phyloP scores from a whole-genome alignment of 169 alveolate species.

The Nephromyces sp. region DNA sequence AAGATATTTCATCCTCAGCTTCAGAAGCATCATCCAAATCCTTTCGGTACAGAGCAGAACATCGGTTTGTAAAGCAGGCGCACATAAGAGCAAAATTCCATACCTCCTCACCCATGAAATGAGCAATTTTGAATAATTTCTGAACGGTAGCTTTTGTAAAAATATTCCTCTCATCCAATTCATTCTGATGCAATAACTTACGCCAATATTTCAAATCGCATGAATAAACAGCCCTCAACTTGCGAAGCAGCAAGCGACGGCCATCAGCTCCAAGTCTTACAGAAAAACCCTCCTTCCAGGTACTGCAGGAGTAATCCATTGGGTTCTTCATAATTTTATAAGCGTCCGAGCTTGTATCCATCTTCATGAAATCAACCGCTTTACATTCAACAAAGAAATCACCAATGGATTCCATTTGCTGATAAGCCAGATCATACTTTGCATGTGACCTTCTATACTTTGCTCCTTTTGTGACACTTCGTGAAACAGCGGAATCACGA shows the following conservation, averaged over 20 bases:
- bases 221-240: conserved; percentile 34
- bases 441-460: conserved; percentile 30
- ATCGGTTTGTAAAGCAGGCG: conserved; percentile 30
- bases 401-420: conserved; percentile 35
- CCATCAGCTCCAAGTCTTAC: conserved; percentile 41
- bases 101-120: conserved; percentile 39
- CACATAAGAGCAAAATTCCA: conserved; percentile 38
- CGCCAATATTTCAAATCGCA: conserved; percentile 38
- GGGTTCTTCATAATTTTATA: conserved; percentile 28
- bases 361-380: conserved; percentile 28
- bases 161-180: conserved; percentile 25
- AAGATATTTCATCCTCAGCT: not conserved
- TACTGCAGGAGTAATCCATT: conserved; percentile 17
- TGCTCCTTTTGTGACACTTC: conserved; percentile 30
- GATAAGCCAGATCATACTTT: conserved; percentile 34
- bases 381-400: conserved; percentile 33
- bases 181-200: conserved; percentile 17
- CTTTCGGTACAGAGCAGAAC: conserved; percentile 30
- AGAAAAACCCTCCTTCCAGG: conserved; percentile 30
- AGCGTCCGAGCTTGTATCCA: conserved; percentile 30
- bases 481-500: no score
- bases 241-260: conserved; percentile 36
- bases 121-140: conserved; percentile 34
- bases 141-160: conserved; percentile 39
- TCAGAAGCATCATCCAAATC: conserved; percentile 12